phyloP scores from a whole-genome alignment of 768 basidiomycete genomes.

The Agaricus subrufescens region DNA sequence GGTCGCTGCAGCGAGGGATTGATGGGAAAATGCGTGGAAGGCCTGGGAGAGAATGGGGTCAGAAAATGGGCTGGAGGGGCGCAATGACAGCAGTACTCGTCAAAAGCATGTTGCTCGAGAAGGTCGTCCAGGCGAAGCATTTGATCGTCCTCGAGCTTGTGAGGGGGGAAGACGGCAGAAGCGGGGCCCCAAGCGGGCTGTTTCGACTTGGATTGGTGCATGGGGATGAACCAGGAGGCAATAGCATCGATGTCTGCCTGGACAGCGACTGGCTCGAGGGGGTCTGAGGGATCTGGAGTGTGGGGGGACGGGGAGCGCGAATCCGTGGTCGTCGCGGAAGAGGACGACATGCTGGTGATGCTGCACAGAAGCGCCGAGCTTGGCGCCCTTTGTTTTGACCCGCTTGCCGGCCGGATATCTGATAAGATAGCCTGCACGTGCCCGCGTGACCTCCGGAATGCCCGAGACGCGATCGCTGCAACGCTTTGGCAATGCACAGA shows the following conservation, averaged over 20 bases:
- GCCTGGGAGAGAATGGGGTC: conserved; percentile 18
- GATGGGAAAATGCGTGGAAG: conserved; percentile 26
- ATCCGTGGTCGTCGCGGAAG: conserved; percentile 46
- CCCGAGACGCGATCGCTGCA: background rate
- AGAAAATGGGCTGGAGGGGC: conserved; percentile 12
- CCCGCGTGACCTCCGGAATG: background rate
- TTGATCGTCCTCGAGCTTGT: conserved; percentile 45
- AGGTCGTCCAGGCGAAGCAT: conserved; percentile 72
- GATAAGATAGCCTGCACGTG: background rate
- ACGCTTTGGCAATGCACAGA: conserved; percentile 1
- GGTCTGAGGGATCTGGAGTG: conserved; percentile 62
- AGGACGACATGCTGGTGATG: conserved; percentile 47
- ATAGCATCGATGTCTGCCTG: conserved; percentile 43
- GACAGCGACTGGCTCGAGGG: conserved; percentile 43
- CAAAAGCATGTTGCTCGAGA: conserved; percentile 69
- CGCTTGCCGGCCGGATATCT: background rate
- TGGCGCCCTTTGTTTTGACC: background rate
- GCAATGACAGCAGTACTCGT: conserved; percentile 51
- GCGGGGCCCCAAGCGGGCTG: conserved; percentile 41
- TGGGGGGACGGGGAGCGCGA: conserved; percentile 72
- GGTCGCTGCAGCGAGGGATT: conserved; percentile 25
- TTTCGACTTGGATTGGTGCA: conserved; percentile 35
- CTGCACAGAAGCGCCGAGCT: too few relatives aligned
- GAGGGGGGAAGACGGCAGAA: conserved; percentile 28
- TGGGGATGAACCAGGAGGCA: conserved; percentile 55